Conservation (phyloP, 2,329 filamentous ascomycete species). For the Colletotrichum orbiculare region DNA sequence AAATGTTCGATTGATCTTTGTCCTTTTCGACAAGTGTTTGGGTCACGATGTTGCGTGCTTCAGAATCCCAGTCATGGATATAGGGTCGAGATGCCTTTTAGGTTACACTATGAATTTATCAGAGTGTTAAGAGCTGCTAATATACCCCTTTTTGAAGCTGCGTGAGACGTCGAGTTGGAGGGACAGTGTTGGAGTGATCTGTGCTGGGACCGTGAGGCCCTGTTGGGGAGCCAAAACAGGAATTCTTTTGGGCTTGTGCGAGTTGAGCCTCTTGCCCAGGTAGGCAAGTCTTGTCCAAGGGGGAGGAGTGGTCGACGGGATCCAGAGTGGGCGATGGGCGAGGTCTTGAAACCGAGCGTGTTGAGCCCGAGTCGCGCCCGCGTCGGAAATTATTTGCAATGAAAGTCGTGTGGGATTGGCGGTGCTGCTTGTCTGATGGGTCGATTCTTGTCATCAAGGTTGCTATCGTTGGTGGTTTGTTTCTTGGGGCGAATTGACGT, state of each 20-base stretch:
- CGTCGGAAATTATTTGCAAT: not conserved
- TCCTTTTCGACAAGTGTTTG: slow-evolving; percentile 9
- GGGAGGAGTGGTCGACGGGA: too few relatives aligned
- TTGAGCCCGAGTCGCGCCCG: slow-evolving; percentile 6
- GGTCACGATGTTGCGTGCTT: slow-evolving; percentile 13
- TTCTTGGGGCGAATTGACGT: not conserved
- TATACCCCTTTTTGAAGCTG: too few relatives aligned
- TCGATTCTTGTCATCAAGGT: not conserved
- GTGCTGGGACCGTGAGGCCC: too few relatives aligned
- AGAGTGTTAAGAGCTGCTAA: too few relatives aligned
- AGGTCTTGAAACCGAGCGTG: slow-evolving; percentile 4
- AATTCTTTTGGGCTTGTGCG: too few relatives aligned
- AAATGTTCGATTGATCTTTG: slow-evolving; percentile 27
- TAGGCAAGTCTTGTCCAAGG: too few relatives aligned
- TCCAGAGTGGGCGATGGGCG: too few relatives aligned
- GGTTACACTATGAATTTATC: not conserved
- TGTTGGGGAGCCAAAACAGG: too few relatives aligned
- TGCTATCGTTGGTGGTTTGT: not conserved
- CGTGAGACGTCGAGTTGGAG: too few relatives aligned
- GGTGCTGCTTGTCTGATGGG: slow-evolving; percentile 6
- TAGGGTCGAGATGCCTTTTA: not conserved
- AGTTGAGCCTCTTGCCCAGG: too few relatives aligned
- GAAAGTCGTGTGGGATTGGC: slow-evolving; percentile 2
- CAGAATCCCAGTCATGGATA: not conserved
- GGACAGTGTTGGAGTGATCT: too few relatives aligned